Percentiles rank a stretch among this genome's conserved stretches.
Conservation (phyloP, 192 early-diverging fungal species). For the Chytriomyces sp. region DNA sequence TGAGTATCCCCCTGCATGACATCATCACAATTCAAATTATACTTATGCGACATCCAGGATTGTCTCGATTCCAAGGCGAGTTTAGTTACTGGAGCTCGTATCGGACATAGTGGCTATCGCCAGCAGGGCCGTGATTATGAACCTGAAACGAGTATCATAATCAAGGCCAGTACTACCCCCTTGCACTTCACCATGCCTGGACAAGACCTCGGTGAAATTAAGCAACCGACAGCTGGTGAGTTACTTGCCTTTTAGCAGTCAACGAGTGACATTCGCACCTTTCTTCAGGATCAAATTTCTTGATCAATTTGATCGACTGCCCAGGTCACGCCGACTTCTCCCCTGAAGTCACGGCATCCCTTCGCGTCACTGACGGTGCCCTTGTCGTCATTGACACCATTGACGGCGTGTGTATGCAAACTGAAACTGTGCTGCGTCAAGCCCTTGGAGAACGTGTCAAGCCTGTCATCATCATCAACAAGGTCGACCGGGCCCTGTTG, state of each 20-base stretch:
- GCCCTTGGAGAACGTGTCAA: constrained; percentile 96
- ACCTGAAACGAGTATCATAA: constrained; percentile 99
- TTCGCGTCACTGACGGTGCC: constrained; percentile 99
- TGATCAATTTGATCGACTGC: constrained; percentile 99
- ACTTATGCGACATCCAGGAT: constrained; percentile 69
- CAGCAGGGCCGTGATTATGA: constrained; percentile 96
- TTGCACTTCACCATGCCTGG: constrained; percentile 93
- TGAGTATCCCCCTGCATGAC: not conserved
- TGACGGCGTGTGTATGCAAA: constrained; percentile 98
- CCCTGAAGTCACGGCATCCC: constrained; percentile 97
- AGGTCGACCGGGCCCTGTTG: constrained; percentile 97
- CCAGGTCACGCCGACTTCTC: constrained; percentile 99
- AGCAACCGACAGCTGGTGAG: constrained; percentile 80
- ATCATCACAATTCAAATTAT: constrained; percentile 58
- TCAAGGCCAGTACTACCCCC: constrained; percentile 99
- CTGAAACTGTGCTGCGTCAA: constrained; percentile 98
- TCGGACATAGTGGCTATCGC: too few species aligned
- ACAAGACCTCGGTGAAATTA: constrained; percentile 85
- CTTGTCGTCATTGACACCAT: constrained; percentile 98
- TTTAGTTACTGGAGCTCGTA: constrained; percentile 93
- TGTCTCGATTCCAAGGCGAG: constrained; percentile 95
- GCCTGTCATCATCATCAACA: constrained; percentile 98
- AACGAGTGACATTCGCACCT: not conserved
- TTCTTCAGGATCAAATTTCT: constrained; percentile 76
- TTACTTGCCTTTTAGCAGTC: not conserved